A percentile compares a stretch with the other conserved stretches of the same genome.
phyloP scores from a whole-genome alignment of 1,284 basidiomycete species.

The Heterobasidion irregulare region DNA sequence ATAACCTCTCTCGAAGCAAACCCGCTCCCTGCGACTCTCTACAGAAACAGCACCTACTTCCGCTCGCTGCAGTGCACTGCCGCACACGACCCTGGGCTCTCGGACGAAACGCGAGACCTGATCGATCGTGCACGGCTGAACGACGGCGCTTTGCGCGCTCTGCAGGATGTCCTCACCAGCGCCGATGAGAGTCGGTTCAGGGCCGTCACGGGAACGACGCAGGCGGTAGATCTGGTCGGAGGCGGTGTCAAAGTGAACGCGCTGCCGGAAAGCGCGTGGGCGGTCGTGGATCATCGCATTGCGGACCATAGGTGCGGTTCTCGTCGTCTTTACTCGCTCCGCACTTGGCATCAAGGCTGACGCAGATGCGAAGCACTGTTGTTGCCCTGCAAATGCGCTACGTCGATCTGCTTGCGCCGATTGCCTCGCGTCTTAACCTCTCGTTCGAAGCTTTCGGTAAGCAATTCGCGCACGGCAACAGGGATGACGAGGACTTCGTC shows the following conservation, averaged over 20 bases:
- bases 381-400: constrained; percentile 32
- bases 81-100: constrained; percentile 36
- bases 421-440: constrained; percentile 37
- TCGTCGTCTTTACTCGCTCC: neutral
- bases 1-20: constrained; percentile 43
- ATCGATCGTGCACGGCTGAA: constrained; percentile 28
- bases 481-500: constrained; percentile 14
- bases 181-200: constrained; percentile 20
- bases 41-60: constrained; percentile 36
- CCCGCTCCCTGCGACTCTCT: constrained; percentile 29
- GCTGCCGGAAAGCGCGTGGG: constrained; percentile 44
- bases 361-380: constrained; percentile 27
- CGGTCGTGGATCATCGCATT: constrained; percentile 46
- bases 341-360: neutral
- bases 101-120: constrained; percentile 25
- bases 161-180: constrained; percentile 29
- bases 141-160: constrained; percentile 26
- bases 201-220: constrained; percentile 42
- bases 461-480: constrained; percentile 15
- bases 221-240: constrained; percentile 49
- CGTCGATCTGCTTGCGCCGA: constrained; percentile 27
- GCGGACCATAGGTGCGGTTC: constrained; percentile 31
- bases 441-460: constrained; percentile 36
- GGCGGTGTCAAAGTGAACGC: constrained; percentile 61
- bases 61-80: constrained; percentile 33